Evolutionary conservation across 2,329 filamentous ascomycete species (phyloP).

Genomic region (Xylariaceae sp.): DNA sequence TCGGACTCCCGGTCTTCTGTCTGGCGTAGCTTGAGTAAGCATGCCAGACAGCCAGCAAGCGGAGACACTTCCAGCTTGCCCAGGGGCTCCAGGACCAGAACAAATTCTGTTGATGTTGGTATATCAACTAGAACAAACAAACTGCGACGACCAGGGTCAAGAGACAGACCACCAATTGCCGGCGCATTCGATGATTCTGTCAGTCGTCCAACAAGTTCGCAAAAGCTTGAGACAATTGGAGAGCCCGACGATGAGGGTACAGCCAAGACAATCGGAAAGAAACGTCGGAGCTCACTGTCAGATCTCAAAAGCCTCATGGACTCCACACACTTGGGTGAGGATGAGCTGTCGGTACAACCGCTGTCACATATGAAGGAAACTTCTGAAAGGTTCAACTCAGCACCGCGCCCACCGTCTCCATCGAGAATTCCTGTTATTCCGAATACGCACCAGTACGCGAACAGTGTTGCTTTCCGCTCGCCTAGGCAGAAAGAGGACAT

Average conservation of each 20-base stretch:
- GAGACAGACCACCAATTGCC: constrained; percentile 57
- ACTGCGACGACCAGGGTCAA: constrained; percentile 50
- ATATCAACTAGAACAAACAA: constrained; percentile 45
- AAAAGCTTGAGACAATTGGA: constrained; percentile 56
- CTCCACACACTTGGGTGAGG: constrained; percentile 51
- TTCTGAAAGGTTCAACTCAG: constrained; percentile 55
- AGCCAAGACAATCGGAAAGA: constrained; percentile 58
- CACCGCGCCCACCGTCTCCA: constrained; percentile 41
- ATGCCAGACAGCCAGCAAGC: constrained; percentile 56
- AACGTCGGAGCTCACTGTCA: constrained; percentile 85
- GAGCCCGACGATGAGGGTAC: constrained; percentile 47
- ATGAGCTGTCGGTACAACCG: constrained; percentile 41
- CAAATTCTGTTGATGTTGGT: constrained; percentile 69
- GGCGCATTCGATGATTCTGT: constrained; percentile 57
- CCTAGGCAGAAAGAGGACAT: constrained; percentile 50
- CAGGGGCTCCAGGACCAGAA: constrained; percentile 62
- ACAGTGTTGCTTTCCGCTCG: constrained; percentile 25
- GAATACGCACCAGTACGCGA: constrained; percentile 37
- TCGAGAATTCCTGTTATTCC: constrained; percentile 54
- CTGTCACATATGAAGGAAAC: constrained; percentile 51
- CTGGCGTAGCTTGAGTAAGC: constrained; percentile 85
- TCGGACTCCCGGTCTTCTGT: constrained; percentile 70
- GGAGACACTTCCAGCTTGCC: constrained; percentile 62
- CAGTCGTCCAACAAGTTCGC: constrained; percentile 54
- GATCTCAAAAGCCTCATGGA: constrained; percentile 71